Evolutionary conservation across 495 filamentous ascomycete species (phyloP).

Genomic region (Talaromyces thailandensis): DNA sequence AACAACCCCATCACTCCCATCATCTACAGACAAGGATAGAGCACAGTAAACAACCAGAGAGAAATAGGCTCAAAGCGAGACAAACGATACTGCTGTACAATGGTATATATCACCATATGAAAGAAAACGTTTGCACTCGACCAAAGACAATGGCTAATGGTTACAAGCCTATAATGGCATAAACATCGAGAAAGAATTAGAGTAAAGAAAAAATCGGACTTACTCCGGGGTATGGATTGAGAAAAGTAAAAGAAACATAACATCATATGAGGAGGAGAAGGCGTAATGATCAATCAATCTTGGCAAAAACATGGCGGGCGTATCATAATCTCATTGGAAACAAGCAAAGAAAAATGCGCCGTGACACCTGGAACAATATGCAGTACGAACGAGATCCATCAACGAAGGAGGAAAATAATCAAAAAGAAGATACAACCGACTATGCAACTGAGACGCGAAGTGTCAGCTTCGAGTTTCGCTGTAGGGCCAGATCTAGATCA

Average conservation of each 20-base stretch:
- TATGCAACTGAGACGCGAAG: slow-evolving; percentile 59
- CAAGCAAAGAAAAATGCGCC: slow-evolving; percentile 16
- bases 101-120: slow-evolving; percentile 20
- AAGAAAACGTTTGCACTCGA: slow-evolving; percentile 3
- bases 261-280: background rate
- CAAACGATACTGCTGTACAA: slow-evolving; percentile 17
- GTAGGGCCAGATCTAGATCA: slow-evolving; percentile 71
- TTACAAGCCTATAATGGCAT: slow-evolving; percentile 5
- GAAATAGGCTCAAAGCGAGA: slow-evolving; percentile 7
- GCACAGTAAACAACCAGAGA: slow-evolving; percentile 9
- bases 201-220: slow-evolving; percentile 5
- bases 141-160: background rate
- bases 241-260: slow-evolving; percentile 10
- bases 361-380: slow-evolving; percentile 16
- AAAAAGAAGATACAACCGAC: slow-evolving; percentile 16
- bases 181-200: slow-evolving; percentile 9
- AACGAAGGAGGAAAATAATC: background rate
- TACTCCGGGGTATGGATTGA: slow-evolving; percentile 7
- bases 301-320: slow-evolving; percentile 18
- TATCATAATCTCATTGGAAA: slow-evolving; percentile 12
- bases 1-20: background rate
- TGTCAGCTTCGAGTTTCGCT: slow-evolving; percentile 78
- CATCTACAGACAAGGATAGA: background rate
- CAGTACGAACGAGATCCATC: slow-evolving; percentile 12
- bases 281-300: slow-evolving; percentile 14